Percentiles rank a stretch among this genome's conserved stretches.
These are phyloP conservation scores for Tylopilus vinaceipallidus DNA, from an alignment of 768 basidiomycete species.

Conservation along the genomic window DNA sequence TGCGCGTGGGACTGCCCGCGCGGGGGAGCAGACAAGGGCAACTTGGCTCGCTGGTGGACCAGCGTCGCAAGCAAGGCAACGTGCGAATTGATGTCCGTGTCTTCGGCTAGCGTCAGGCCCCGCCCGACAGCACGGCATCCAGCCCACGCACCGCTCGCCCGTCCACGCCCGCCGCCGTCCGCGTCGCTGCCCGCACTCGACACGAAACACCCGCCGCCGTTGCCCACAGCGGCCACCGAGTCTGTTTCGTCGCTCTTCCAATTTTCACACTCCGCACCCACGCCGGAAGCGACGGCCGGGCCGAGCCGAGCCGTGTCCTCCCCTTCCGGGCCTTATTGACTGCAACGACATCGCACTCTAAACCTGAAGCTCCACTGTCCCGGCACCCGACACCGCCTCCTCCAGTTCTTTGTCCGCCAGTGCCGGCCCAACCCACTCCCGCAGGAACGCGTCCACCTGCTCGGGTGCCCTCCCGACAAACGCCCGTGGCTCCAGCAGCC, in stretches of 20 bases:
- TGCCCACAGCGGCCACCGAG: background rate
- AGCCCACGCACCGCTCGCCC: slow-evolving; percentile 2
- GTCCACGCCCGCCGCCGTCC: slow-evolving; percentile 1
- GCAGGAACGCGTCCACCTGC: slow-evolving; percentile 88
- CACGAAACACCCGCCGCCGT: background rate
- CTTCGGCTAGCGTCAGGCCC: slow-evolving; percentile 8
- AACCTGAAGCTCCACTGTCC: slow-evolving; percentile 67
- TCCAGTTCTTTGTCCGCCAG: slow-evolving; percentile 57
- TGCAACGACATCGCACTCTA: too few species aligned
- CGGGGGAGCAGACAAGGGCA: slow-evolving; percentile 13
- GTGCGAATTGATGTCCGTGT: slow-evolving; percentile 29
- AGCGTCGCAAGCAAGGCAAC: too few species aligned
- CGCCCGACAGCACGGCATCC: background rate
- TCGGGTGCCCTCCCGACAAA: slow-evolving; percentile 95
- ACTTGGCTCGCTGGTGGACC: slow-evolving; percentile 19
- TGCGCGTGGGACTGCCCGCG: slow-evolving; percentile 14
- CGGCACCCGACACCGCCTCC: slow-evolving; percentile 48
- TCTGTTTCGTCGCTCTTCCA: slow-evolving; percentile 14
- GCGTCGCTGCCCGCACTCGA: background rate
- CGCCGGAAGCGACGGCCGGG: slow-evolving; percentile 20
- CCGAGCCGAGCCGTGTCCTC: slow-evolving; percentile 19
- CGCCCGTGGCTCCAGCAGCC: slow-evolving; percentile 76
- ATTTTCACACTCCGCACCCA: slow-evolving; percentile 17
- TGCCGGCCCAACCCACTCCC: slow-evolving; percentile 86
- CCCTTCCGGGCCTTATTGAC: too few species aligned